These are phyloP conservation scores for Shiraia bambusicola DNA, from an alignment of 2,329 filamentous ascomycete species.

Conservation along the genomic window DNA sequence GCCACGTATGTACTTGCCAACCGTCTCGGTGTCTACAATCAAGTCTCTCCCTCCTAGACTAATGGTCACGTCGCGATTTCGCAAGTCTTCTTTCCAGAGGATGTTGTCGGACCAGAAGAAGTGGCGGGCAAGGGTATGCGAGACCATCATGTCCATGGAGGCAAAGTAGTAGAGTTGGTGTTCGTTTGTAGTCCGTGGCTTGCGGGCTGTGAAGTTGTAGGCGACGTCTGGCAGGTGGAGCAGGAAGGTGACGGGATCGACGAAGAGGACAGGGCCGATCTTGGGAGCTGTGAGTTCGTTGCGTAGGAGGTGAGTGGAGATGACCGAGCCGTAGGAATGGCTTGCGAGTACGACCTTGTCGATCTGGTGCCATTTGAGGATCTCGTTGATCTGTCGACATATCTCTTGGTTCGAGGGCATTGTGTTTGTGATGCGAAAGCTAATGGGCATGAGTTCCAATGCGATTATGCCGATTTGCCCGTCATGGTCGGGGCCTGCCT, in stretches of 20 bases:
- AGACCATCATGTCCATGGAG: conserved; percentile 65
- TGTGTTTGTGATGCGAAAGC: conserved; percentile 60
- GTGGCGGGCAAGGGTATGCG: conserved; percentile 63
- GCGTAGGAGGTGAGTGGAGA: conserved; percentile 63
- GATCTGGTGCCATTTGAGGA: conserved; percentile 61
- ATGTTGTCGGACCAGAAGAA: conserved; percentile 75
- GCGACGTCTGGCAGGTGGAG: conserved; percentile 70
- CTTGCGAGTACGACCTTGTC: conserved; percentile 61
- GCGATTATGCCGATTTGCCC: conserved; percentile 64
- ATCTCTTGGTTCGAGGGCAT: conserved; percentile 58
- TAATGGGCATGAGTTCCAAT: conserved; percentile 66
- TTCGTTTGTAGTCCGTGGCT: conserved; percentile 59
- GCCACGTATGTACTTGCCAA: conserved; percentile 59
- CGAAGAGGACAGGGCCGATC: conserved; percentile 54
- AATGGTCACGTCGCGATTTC: conserved; percentile 54
- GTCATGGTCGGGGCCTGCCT: conserved; percentile 30
- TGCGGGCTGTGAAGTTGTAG: conserved; percentile 62
- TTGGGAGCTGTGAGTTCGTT: conserved; percentile 47
- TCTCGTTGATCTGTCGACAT: conserved; percentile 56
- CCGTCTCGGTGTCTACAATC: conserved; percentile 62
- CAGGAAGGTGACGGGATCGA: conserved; percentile 67
- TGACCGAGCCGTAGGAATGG: conserved; percentile 64
- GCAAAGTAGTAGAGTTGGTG: conserved; percentile 72
- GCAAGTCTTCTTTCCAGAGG: conserved; percentile 67
- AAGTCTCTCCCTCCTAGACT: conserved; percentile 62